A percentile compares a stretch with the other conserved stretches of the same genome.
These are phyloP conservation scores for Eremochloa ophiuroides DNA, from an alignment of 176 grass and related monocot species.

Conservation along the genomic window DNA sequence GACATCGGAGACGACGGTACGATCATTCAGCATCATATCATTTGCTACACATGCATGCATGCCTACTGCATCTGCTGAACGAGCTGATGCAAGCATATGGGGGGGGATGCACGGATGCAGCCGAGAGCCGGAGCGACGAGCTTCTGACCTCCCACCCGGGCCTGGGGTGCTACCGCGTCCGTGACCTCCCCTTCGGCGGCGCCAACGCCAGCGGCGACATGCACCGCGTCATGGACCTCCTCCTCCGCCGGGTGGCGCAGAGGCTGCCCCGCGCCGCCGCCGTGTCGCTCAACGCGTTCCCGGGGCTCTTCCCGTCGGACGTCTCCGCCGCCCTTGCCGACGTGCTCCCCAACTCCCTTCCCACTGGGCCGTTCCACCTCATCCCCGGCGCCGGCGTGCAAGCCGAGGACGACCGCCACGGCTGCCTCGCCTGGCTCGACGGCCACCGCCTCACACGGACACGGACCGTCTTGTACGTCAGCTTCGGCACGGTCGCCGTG, in stretches of 20 bases:
- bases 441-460: neutral
- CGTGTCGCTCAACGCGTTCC: constrained; percentile 37
- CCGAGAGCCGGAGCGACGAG: constrained; percentile 14
- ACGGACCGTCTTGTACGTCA: constrained; percentile 44
- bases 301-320: neutral
- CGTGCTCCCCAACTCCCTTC: constrained; percentile 7
- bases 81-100: too few relatives aligned
- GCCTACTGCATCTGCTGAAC: too few relatives aligned
- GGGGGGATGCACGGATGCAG: too few relatives aligned
- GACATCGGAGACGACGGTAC: constrained; percentile 33
- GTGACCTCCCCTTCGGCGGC: constrained; percentile 43
- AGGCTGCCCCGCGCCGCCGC: constrained; percentile 11
- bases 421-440: constrained; percentile 55
- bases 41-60: too few relatives aligned
- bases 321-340: neutral
- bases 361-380: constrained; percentile 40
- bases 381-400: neutral
- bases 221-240: neutral
- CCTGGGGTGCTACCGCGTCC: constrained; percentile 22
- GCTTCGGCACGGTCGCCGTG: constrained; percentile 40
- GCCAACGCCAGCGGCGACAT: constrained; percentile 30
- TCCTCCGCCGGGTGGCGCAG: constrained; percentile 27
- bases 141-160: constrained; percentile 9
- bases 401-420: neutral
- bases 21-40: too few relatives aligned